Base-by-base conservation (phyloP, 345 rosid species). In the Trapa bicornis region DNA sequence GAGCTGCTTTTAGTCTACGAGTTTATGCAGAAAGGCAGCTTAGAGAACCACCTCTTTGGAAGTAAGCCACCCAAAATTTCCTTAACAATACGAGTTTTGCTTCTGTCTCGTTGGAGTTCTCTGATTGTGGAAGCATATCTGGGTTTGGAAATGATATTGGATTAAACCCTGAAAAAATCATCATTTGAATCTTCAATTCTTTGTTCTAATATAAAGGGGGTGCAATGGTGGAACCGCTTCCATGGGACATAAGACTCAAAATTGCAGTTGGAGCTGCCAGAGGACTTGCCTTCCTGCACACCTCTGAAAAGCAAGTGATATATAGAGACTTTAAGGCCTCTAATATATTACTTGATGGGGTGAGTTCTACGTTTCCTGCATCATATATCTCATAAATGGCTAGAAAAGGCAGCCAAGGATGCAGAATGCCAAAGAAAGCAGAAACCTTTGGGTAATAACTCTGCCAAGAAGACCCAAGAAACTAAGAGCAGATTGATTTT, bases 241-340 rank as follows among this genome's bases (percentile, higher is more conserved):
- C 85, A 17, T 90, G 98, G 98, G 75, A 73, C 1, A 74, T 76
- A 70, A 71, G 97, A 79, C 79, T 92, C 53, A 92, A 76, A 77
- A 87, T 90, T 16, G 88, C 88, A 0, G 83, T 87, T 32, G 98
- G 96, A 72, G 97, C 97, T 43, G 97, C 90, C 37, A 79, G 77
- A 68, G 97, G 97, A 47, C 86, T 93, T 48, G 81, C 81, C 0
- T 93, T 88, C 76, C 75, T 93, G 65, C 98, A 93, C 52, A 79
- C 88, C 0, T 88, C 94, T 1, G 96, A 93, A 17, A 90, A 84
- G 80, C 82, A 89, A 83, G 89, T 93, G 35, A 90, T 93, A 67
- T 93, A 88, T 74, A 65, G 98, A 74, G 98, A 90, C 74, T 93
- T 93, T 76, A 93, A 93, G 75, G 94, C 98, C 22, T 87, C 98